Base-by-base conservation (phyloP, 202 grass and related monocot genomes). In the Eragrostis tef region DNA sequence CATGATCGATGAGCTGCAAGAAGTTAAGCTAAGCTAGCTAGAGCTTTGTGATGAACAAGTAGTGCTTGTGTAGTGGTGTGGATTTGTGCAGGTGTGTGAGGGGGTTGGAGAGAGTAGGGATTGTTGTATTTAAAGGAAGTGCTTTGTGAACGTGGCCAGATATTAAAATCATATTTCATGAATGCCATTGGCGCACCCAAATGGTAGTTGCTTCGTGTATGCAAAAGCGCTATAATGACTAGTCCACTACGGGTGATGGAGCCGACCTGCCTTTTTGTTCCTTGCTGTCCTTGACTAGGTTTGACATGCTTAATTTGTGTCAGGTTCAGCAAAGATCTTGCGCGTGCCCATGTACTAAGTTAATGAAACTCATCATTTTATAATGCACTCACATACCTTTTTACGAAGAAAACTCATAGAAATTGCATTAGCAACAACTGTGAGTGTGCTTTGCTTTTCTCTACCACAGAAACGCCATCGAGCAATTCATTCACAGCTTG, bases 61-160 rank as follows among this genome's bases (percentile, higher is more conserved):
- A n/a, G n/a, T 49, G 57, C 39, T 42, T 65, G 12, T 34, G 45
- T 31, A 9, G 39, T 44, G 25, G 41, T 16, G 6, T 58, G 3
- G 9, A 3, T 49, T 61, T 61, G 59, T 29, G 15, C 13, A 27
- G 53, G 24, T 47, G n/a, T n/a, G 51, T 24, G 16, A 75, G 58
- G 87, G 27, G 65, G 24, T 15, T 51, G 79, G 21, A 83, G 17
- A 19, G 46, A 21, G 19, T 44, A 54, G 57, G 31, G 8, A 59
- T 53, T 64, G 62, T 49, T 26, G 56, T 67, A 88, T 88, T 88
- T 91, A 86, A 91, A 83, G 64, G 57, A 52, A 34, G 5, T 39
- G 42, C 11, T 31, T 8, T n/a, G 5, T 6, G 27, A 48, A 19
- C 51, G 60, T 60, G 54, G 13, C 8, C 43, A 70, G 2, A 8